Evolutionary conservation across 768 basidiomycete species (phyloP).

Genomic region (Cystobasidium onofrii): DNA sequence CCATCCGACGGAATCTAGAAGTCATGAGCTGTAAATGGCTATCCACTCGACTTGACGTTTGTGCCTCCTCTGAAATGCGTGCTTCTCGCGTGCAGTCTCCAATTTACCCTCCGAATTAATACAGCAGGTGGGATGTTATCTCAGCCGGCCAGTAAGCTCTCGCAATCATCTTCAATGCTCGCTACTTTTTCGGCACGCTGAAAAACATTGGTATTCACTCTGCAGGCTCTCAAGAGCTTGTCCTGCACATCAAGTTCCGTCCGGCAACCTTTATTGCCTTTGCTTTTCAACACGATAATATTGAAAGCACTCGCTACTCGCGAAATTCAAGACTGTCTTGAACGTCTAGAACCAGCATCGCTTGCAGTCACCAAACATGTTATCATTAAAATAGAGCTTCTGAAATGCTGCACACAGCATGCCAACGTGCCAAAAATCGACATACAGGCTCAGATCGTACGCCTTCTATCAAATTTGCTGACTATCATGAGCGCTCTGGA

Average conservation of each 20-base stretch:
- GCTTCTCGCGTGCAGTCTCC: too few species aligned
- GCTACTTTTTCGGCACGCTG: too few species aligned
- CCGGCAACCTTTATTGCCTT: background rate
- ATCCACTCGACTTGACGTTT: too few species aligned
- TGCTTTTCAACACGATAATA: background rate
- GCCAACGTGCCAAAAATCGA: background rate
- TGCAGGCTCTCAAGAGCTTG: background rate
- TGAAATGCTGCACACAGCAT: background rate
- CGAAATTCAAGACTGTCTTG: background rate
- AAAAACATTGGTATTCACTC: too few species aligned
- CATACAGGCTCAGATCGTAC: background rate
- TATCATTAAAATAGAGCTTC: too few species aligned
- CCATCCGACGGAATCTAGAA: too few species aligned
- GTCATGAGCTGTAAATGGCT: too few species aligned
- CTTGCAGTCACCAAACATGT: background rate
- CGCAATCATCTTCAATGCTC: too few species aligned
- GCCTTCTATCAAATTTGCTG: background rate
- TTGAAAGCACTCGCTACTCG: background rate
- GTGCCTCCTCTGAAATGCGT: too few species aligned
- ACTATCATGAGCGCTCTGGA: background rate
- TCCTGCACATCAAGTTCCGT: background rate
- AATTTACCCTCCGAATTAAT: too few species aligned
- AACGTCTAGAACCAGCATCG: background rate
- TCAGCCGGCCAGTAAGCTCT: too few species aligned
- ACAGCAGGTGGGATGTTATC: too few species aligned